Evolutionary conservation across 2,329 filamentous ascomycete genomes (phyloP), one percentile per base, ranked within the genome.

Genomic region (Sclerotinia sclerotiorum): DNA sequence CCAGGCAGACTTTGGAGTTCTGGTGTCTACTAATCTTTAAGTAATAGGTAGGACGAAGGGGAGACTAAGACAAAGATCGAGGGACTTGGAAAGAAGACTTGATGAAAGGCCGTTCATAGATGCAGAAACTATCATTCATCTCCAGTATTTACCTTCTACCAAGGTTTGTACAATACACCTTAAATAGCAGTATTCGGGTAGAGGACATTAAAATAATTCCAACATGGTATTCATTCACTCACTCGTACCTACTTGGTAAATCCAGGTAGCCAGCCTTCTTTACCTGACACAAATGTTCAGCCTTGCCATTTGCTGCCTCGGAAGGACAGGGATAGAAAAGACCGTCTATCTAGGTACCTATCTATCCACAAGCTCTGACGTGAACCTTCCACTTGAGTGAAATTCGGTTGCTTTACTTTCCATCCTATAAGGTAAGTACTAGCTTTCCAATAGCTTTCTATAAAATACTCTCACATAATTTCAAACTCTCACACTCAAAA

Each of bases 231-330:
- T 35, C 32, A 35, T 6, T 35, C 32, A 35, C 32, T 35, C 32
- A 6, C 6, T 8, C 35, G 6, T 13, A 5, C 13, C 13, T 27
- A 11, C 39, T 27, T 3, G 15, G 48, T 35, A 32, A 49, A 24
- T 46, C 24, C 51, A n/a, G 35, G 35, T 21, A 54, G 48, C 15
- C 39, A 17, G 24, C 35, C 42, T 48, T 19, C 17, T 13, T 32
- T 19, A 17, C 39, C 29, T 35, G 58, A 21, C 44, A 61, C 17
- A 11, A 27, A 62, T 63, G 15, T 42, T 63, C 60, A 63, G 60
- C 60, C 60, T 63, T 51, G 60, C 46, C n/a, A 42, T 35, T 57
- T 48, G 29, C 13, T 27, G 13, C 51, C 39, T 65, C 52, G 63
- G 63, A 48, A 65, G 5, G 42, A 27, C 63, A 58, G 42, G 63